Percentiles rank a stretch among this genome's conserved stretches.
phyloP scores from a whole-genome alignment of 139 green algal genomes.

The Nannochloris sp. region DNA sequence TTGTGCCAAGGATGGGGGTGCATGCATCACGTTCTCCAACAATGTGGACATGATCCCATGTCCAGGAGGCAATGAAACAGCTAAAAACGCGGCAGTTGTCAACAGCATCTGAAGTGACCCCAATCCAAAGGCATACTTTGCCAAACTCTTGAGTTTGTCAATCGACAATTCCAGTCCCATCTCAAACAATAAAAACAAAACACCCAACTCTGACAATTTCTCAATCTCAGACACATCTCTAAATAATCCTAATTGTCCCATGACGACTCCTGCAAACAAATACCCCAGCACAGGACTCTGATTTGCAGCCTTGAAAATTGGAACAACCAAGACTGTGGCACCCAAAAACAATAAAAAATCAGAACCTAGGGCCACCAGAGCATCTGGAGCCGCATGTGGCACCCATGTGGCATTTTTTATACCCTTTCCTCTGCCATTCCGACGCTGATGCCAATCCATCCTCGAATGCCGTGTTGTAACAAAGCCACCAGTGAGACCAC shows the following conservation, averaged over 20 bases:
- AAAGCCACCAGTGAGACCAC: too few species aligned
- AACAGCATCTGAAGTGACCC: constrained; percentile 73
- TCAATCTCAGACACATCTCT: constrained; percentile 80
- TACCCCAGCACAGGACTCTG: constrained; percentile 86
- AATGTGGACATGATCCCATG: constrained; percentile 69
- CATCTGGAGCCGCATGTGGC: constrained; percentile 13
- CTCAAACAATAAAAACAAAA: constrained; percentile 96
- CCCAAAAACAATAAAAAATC: constrained; percentile 86
- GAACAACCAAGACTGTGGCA: constrained; percentile 84
- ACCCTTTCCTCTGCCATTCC: too few species aligned
- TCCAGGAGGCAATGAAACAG: constrained; percentile 66
- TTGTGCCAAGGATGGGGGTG: constrained; percentile 24
- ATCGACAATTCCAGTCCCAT: constrained; percentile 93
- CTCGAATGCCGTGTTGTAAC: too few species aligned
- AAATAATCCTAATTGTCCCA: constrained; percentile 84
- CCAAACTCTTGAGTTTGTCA: constrained; percentile 78
- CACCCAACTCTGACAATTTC: constrained; percentile 83
- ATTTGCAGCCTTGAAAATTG: constrained; percentile 79
- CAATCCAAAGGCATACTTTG: constrained; percentile 91
- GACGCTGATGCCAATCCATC: too few species aligned
- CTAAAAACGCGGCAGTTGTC: constrained; percentile 60
- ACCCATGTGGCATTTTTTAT: too few species aligned
- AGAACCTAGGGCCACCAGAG: constrained; percentile 43
- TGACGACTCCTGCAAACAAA: constrained; percentile 72
- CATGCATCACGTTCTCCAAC: constrained; percentile 59